These are phyloP conservation scores for Phalaenopsis hybrid DNA, from an alignment of 116 monocot species.

Conservation along the genomic window DNA sequence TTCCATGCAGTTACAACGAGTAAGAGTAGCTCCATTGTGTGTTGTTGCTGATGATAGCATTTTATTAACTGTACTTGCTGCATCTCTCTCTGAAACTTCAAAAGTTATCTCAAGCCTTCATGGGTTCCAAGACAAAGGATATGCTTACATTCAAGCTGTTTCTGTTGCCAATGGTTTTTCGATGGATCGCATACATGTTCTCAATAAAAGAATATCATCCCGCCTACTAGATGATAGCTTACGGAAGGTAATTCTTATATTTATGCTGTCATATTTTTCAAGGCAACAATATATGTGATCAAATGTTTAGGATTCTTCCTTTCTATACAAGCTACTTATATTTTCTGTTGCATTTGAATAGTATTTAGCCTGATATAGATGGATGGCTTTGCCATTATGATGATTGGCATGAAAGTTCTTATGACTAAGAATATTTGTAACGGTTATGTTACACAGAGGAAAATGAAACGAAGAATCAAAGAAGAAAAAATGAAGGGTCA, in stretches of 20 bases:
- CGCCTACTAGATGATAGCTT: slow-evolving; percentile 33
- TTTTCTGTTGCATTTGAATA: too few species aligned
- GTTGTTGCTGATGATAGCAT: slow-evolving; percentile 90
- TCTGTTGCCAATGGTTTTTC: slow-evolving; percentile 66
- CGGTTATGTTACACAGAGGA: too few species aligned
- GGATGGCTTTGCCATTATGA: too few species aligned
- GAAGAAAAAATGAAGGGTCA: too few species aligned
- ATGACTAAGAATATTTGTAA: too few species aligned
- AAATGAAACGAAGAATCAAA: too few species aligned
- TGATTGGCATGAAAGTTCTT: too few species aligned
- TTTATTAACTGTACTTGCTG: slow-evolving; percentile 51
- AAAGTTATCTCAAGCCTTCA: slow-evolving; percentile 50
- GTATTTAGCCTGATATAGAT: too few species aligned
- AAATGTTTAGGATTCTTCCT: too few species aligned
- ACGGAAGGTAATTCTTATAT: slow-evolving; percentile 47
- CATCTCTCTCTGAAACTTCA: slow-evolving; percentile 49
- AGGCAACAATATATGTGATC: background rate
- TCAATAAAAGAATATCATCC: slow-evolving; percentile 51
- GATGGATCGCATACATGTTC: slow-evolving; percentile 44
- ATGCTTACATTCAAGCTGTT: slow-evolving; percentile 46
- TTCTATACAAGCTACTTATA: too few species aligned
- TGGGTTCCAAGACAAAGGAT: slow-evolving; percentile 59
- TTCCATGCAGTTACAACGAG: slow-evolving; percentile 45
- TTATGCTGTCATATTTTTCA: background rate
- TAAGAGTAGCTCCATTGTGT: slow-evolving; percentile 52